phyloP scores from a whole-genome alignment of 495 filamentous ascomycete genomes.

The Parmelia sp. region DNA sequence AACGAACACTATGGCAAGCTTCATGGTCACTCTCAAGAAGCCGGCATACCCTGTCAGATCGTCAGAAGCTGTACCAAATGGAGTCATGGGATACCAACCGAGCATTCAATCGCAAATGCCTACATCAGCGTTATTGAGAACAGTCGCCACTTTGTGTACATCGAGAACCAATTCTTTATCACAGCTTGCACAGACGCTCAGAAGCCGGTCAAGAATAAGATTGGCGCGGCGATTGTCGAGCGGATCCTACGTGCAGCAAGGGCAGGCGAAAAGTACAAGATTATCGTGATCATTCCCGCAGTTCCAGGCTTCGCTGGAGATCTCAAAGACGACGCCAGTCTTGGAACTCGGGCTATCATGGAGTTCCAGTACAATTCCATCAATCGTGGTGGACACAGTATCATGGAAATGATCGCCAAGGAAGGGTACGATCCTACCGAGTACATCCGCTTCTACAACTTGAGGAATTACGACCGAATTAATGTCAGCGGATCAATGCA shows the following conservation, averaged over 20 bases:
- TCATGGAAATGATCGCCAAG: conserved; percentile 69
- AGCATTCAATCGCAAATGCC: conserved; percentile 86
- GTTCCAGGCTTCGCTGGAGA: conserved; percentile 91
- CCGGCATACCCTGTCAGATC: conserved; percentile 58
- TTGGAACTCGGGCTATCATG: conserved; percentile 92
- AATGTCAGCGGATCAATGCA: conserved; percentile 61
- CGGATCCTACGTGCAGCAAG: conserved; percentile 74
- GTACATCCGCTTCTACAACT: conserved; percentile 94
- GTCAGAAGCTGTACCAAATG: conserved; percentile 65
- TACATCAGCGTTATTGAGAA: conserved; percentile 78
- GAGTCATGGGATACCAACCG: conserved; percentile 60
- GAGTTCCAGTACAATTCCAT: conserved; percentile 89
- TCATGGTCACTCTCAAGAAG: conserved; percentile 26
- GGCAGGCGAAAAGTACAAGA: conserved; percentile 67
- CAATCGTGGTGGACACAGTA: conserved; percentile 79
- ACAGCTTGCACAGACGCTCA: conserved; percentile 74
- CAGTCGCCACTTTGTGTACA: conserved; percentile 82
- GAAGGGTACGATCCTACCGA: conserved; percentile 66
- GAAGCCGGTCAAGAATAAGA: conserved; percentile 75
- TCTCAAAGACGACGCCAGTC: conserved; percentile 65
- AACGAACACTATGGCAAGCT: conserved; percentile 18
- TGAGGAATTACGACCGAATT: conserved; percentile 88
- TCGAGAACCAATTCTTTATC: conserved; percentile 98
- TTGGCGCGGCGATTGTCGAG: conserved; percentile 83
- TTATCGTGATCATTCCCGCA: conserved; percentile 80